Conservation (phyloP, 495 filamentous ascomycete genomes). For the Talaromyces adpressus region DNA sequence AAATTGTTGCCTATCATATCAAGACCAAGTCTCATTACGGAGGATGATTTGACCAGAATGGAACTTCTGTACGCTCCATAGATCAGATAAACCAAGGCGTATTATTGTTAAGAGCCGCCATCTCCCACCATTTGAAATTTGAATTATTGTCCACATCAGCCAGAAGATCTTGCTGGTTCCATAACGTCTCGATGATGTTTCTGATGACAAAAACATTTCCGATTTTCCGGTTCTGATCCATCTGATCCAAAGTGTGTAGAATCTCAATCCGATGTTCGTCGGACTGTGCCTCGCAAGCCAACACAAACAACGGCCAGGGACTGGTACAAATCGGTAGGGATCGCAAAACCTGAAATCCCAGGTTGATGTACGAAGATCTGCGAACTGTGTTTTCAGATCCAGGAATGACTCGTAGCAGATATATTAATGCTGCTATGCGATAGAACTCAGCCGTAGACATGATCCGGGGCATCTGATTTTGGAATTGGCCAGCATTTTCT, state of each 20-base stretch:
- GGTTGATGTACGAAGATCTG: neutral
- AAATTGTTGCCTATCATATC: neutral
- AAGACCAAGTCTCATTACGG: neutral
- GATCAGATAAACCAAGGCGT: constrained; percentile 6
- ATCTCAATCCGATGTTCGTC: constrained; percentile 2
- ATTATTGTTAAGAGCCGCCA: neutral
- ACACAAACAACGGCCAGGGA: constrained; percentile 4
- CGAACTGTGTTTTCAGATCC: neutral
- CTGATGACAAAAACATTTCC: constrained; percentile 6
- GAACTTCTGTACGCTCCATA: neutral
- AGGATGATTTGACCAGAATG: neutral
- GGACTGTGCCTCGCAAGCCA: neutral
- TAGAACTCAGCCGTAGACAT: neutral
- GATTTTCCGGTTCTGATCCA: constrained; percentile 1
- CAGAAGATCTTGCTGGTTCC: constrained; percentile 1
- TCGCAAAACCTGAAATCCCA: neutral
- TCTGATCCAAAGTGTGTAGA: constrained; percentile 1
- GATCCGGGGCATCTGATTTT: neutral
- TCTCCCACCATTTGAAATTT: neutral
- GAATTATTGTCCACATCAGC: neutral
- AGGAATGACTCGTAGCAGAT: neutral
- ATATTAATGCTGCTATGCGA: neutral
- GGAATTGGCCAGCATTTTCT: neutral
- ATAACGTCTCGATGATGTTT: constrained; percentile 1
- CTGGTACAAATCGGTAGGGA: constrained; percentile 3